Percentiles rank a stretch among this genome's conserved stretches.
phyloP scores from a whole-genome alignment of 805 yeast genomes.

The Nakazawaea ernobii region DNA sequence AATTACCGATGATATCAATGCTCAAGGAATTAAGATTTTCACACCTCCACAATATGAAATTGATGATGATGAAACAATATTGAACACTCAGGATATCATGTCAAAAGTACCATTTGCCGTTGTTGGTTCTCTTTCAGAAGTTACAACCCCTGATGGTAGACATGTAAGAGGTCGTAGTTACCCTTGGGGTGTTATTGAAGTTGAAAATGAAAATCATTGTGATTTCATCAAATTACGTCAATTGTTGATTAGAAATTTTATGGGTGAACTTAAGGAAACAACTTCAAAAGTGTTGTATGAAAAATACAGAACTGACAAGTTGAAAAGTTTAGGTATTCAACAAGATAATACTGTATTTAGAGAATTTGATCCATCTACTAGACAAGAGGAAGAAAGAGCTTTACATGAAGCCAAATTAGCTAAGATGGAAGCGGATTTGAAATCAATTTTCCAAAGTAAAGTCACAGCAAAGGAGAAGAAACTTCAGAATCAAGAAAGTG shows the following conservation, averaged over 20 bases:
- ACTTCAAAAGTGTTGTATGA: slow-evolving; percentile 78
- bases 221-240: slow-evolving; percentile 89
- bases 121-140: slow-evolving; percentile 78
- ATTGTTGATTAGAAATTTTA: slow-evolving; percentile 78
- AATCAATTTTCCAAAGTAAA: slow-evolving; percentile 91
- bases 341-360: slow-evolving; percentile 92
- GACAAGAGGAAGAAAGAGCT: slow-evolving; percentile 90
- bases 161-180: slow-evolving; percentile 84
- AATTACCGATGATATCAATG: slow-evolving; percentile 68
- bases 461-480: slow-evolving; percentile 96
- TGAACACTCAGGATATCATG: slow-evolving; percentile 61
- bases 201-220: slow-evolving; percentile 89
- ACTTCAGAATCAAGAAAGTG: slow-evolving; percentile 94
- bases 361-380: slow-evolving; percentile 87
- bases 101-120: slow-evolving; percentile 85
- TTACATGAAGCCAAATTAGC: slow-evolving; percentile 91
- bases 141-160: slow-evolving; percentile 70
- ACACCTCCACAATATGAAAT: slow-evolving; percentile 73
- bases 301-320: slow-evolving; percentile 80
- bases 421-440: slow-evolving; percentile 95
- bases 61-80: slow-evolving; percentile 71
- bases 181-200: slow-evolving; percentile 97
- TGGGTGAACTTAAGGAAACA: slow-evolving; percentile 89
- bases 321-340: slow-evolving; percentile 74
- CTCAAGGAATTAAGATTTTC: slow-evolving; percentile 71